These are phyloP conservation scores for Penicillium digitatum DNA, from an alignment of 2,329 filamentous ascomycete genomes.

Conservation along the genomic window DNA sequence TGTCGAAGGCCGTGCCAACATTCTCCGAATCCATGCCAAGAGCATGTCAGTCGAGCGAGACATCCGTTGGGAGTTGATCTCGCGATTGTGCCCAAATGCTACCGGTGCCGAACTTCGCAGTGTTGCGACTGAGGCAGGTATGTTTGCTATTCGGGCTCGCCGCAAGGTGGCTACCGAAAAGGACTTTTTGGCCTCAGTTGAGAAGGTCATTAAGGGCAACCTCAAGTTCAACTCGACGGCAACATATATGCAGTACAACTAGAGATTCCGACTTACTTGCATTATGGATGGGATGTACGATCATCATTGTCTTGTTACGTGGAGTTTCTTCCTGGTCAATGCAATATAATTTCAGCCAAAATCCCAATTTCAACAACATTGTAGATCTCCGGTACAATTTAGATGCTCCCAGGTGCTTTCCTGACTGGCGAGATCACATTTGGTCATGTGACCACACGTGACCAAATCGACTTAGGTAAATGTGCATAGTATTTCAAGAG, in stretches of 20 bases:
- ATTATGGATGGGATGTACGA: slow-evolving; percentile 35
- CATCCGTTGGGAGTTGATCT: slow-evolving; percentile 98
- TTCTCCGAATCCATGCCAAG: slow-evolving; percentile 97
- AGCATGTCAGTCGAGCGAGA: slow-evolving; percentile 99
- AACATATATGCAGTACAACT: slow-evolving; percentile 99
- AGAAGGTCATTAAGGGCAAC: slow-evolving; percentile 99
- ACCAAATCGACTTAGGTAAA: not conserved
- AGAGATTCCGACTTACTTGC: slow-evolving; percentile 40
- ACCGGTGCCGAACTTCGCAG: slow-evolving; percentile 94
- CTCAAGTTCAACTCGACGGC: slow-evolving; percentile 99
- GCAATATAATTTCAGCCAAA: slow-evolving; percentile 22
- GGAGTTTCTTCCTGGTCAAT: slow-evolving; percentile 8
- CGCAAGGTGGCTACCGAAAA: slow-evolving; percentile 98
- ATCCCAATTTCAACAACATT: not conserved
- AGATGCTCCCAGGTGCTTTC: not conserved
- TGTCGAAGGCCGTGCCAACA: slow-evolving; percentile 94
- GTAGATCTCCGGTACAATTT: not conserved
- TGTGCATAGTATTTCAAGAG: too few species aligned
- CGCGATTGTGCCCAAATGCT: slow-evolving; percentile 90
- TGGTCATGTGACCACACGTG: not conserved
- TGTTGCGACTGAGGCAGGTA: slow-evolving; percentile 95
- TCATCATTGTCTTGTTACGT: slow-evolving; percentile 29
- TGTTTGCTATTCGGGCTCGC: slow-evolving; percentile 93
- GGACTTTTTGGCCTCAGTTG: slow-evolving; percentile 94
- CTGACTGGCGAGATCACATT: not conserved